Evolutionary conservation across 2,329 filamentous ascomycete species (phyloP), one percentile per base, ranked within the genome.

Genomic region (Setomelanomma holmii): DNA sequence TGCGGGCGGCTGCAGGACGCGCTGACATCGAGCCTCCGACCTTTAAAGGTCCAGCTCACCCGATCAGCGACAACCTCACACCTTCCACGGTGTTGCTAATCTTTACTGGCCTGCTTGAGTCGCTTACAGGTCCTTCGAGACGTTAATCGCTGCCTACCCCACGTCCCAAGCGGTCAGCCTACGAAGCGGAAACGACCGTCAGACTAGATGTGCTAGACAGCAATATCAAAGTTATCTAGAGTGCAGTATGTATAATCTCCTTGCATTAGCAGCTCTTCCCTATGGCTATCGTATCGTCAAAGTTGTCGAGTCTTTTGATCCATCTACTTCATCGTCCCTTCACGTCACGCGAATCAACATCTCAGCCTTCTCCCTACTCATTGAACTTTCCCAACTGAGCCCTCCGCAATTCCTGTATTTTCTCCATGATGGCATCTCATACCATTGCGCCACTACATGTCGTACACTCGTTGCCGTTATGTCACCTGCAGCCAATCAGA

Each of bases 1-100:
- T 61, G 59, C 69, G 61, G 68, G 69, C 68, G 71, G 58, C 69
- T 69, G 66, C 68, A 59, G 54, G 22, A 54, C 66, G 39, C 21
- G n/a, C 20, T n/a, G 21, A 36, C 34, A 3, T 36, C 3, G 27
- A 30, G 30, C 12, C 11, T 14, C 42, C 40, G 47, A 50, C 55
- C 52, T 63, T 64, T 66, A 64, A 67, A 60, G 30, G 55, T 51
- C 49, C 42, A 55, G 58, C 55, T 56, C 61, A 57, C 62, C 66
- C 53, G 40, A 46, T 53, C 51, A 24, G 47, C 39, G 46, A 50
- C 45, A 36, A 66, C 60, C 43, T 59, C 61, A 60, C 58, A 53
- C 59, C 55, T 57, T 58, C 55, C 51, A 38, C 55, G 41, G 53
- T 51, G 51, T 56, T 42, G 56, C 49, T 52, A 55, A 45, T 50